Percentiles rank a stretch among this genome's conserved stretches.
Evolutionary conservation across 2,329 filamentous ascomycete species (phyloP).

Genomic region (Drechslerella coelobrocha): DNA sequence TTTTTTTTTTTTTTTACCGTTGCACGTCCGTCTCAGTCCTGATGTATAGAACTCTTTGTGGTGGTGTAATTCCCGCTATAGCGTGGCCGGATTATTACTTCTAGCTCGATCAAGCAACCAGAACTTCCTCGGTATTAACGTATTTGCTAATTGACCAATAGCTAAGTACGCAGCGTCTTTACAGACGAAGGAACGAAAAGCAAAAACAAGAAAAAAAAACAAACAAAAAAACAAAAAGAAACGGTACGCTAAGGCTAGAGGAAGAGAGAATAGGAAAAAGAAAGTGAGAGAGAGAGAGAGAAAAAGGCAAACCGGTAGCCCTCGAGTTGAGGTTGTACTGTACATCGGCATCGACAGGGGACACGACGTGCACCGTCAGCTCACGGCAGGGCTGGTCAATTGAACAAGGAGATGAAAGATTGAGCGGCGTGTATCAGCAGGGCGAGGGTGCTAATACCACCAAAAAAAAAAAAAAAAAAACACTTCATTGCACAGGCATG

Average conservation of each 20-base stretch:
- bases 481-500: conserved; percentile 15
- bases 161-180: neutral
- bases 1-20: conserved; percentile 7
- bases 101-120: neutral
- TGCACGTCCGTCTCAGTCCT: neutral
- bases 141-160: neutral
- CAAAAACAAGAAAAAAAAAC: conserved; percentile 31
- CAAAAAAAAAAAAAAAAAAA: conserved; percentile 15
- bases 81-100: conserved; percentile 39
- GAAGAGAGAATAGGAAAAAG: conserved; percentile 3
- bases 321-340: neutral
- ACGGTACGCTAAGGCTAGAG: no score
- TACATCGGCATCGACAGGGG: neutral
- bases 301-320: conserved; percentile 4
- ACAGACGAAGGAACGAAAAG: neutral
- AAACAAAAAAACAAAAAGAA: neutral
- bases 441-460: conserved; percentile 14
- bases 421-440: conserved; percentile 20
- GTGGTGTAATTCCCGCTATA: conserved; percentile 38
- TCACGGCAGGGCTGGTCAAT: conserved; percentile 10
- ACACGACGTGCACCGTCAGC: conserved; percentile 28
- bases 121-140: neutral
- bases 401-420: conserved; percentile 15
- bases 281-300: neutral
- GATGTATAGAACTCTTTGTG: neutral